phyloP scores from a whole-genome alignment of 768 basidiomycete genomes.

The Mycena olivaceomarginata region DNA sequence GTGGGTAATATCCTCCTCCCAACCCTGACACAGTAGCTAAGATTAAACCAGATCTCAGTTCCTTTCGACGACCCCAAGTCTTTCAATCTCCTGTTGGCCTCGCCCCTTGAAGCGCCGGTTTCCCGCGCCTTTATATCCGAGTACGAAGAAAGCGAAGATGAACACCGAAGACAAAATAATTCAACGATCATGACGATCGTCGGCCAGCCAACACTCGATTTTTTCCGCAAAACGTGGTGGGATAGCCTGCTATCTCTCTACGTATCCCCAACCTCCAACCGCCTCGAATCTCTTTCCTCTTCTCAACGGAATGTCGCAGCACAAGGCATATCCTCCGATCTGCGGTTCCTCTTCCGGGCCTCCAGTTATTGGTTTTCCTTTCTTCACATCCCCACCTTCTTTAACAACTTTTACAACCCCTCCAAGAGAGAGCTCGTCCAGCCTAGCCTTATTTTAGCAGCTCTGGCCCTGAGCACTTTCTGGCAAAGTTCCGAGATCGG shows the following conservation, averaged over 20 bases:
- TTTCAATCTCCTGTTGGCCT: constrained; percentile 36
- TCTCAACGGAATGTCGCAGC: constrained; percentile 68
- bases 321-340: constrained; percentile 69
- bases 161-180: constrained; percentile 33
- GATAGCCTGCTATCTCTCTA: constrained; percentile 80
- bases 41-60: constrained; percentile 43
- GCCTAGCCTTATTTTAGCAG: constrained; percentile 78
- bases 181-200: constrained; percentile 54
- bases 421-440: constrained; percentile 73
- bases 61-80: constrained; percentile 20
- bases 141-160: constrained; percentile 52
- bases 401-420: constrained; percentile 76
- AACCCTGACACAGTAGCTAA: constrained; percentile 6
- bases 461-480: constrained; percentile 80
- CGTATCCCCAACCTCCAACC: constrained; percentile 56
- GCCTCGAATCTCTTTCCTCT: constrained; percentile 57
- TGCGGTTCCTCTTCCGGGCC: constrained; percentile 79
- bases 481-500: constrained; percentile 82
- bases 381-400: constrained; percentile 83
- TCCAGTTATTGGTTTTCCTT: constrained; percentile 87
- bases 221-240: constrained; percentile 87
- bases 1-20: constrained; percentile 34
- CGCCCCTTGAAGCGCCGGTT: constrained; percentile 37
- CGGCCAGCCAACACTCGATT: constrained; percentile 78
- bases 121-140: constrained; percentile 52